Evolutionary conservation across 331 rosid genomes (phyloP), one percentile per base, ranked within the genome.

Genomic region (Stylosanthes scabra): DNA sequence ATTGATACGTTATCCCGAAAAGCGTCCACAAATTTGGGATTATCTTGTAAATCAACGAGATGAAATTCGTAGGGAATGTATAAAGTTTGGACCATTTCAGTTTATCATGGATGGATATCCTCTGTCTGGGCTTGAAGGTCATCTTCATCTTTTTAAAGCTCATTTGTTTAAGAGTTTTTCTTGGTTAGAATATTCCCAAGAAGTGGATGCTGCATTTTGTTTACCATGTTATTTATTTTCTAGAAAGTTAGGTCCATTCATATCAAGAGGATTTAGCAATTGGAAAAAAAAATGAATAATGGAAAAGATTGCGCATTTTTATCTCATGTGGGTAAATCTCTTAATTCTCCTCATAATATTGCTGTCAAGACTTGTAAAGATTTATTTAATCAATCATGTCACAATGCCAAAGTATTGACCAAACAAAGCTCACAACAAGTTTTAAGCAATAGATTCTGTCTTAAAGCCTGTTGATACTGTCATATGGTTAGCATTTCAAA

Each of bases 111-210:
- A 58, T 11, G 63, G 0, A 0, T 58, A 29, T 27, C 16, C 41
- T 11, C 15, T 58, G 28, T 59, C 9, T 63, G n/a, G 49, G 11
- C 12, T 2, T 8, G 31, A 37, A 64, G 2, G 27, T 11, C 56
- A 64, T 45, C 70, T 16, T 34, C 16, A 11, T 15, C 13, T 2
- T 42, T 64, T 64, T 44, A 37, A 64, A 64, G 70, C 55, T 64
- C 39, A 42, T 64, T 6, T 2, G 8, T 44, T 64, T 60, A 11
- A 45, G 45, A 16, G 39, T 44, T 64, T 44, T 44, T 51, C 40
- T 10, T 44, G 55, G 40, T 20, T 64, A 64, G 55, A 64, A 5
- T 64, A 44, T 5, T 64, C 70, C 5, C 15, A 4, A 10, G 51
- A 42, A 16, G 40, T 15, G n/a, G n/a, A 59, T 13, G 44, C 11